These are phyloP conservation scores for Striga asiatica DNA, from an alignment of 257 asterid genomes.

Conservation along the genomic window DNA sequence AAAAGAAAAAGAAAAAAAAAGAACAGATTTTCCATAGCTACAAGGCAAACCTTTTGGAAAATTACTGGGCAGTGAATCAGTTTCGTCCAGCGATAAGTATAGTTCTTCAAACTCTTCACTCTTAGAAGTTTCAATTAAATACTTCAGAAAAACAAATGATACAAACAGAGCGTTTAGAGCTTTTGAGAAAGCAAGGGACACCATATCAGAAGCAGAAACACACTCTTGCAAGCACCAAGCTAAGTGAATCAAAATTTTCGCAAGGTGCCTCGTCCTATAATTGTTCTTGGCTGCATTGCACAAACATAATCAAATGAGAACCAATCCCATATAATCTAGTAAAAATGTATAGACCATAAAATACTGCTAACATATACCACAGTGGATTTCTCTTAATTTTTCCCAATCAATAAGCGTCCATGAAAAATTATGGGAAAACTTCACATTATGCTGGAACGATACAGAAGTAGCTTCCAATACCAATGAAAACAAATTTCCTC, in stretches of 20 bases:
- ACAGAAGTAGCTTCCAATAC: neutral
- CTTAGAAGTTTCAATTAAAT: slow-evolving; percentile 60
- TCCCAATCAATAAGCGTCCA: neutral
- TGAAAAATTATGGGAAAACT: neutral
- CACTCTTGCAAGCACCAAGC: slow-evolving; percentile 88
- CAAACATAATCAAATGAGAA: slow-evolving; percentile 14
- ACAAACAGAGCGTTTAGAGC: slow-evolving; percentile 76
- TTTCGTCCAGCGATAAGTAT: slow-evolving; percentile 54
- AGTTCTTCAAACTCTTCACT: slow-evolving; percentile 71
- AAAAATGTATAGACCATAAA: neutral
- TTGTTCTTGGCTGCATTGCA: slow-evolving; percentile 77
- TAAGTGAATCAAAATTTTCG: slow-evolving; percentile 76
- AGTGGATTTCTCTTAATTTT: neutral
- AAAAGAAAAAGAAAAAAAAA: neutral
- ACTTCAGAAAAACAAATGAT: slow-evolving; percentile 84
- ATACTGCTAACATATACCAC: neutral
- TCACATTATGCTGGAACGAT: neutral
- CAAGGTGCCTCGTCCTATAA: slow-evolving; percentile 75
- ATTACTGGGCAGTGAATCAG: slow-evolving; percentile 46
- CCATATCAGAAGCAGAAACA: slow-evolving; percentile 46
- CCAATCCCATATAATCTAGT: slow-evolving; percentile 7
- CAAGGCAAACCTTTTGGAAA: slow-evolving; percentile 50
- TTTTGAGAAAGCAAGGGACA: slow-evolving; percentile 45
- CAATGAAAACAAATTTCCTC: neutral
- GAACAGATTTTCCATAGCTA: neutral